Evolutionary conservation across 495 filamentous ascomycete genomes (phyloP).

Genomic region (Daldinia grandis): DNA sequence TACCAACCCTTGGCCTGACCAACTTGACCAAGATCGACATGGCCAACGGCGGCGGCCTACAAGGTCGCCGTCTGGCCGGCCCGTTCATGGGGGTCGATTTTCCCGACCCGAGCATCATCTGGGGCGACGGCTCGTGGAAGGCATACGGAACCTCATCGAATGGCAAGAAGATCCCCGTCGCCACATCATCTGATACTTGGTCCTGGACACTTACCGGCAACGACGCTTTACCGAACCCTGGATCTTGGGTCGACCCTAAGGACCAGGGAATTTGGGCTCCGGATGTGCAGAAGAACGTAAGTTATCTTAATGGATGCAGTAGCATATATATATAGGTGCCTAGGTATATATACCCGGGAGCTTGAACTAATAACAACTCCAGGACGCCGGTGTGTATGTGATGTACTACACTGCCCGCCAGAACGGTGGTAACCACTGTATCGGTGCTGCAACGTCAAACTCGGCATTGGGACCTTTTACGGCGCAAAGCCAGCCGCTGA

Average conservation of each 20-base stretch:
- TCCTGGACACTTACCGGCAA: slow-evolving; percentile 39
- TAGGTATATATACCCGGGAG: neutral
- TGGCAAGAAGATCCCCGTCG: slow-evolving; percentile 43
- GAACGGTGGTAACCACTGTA: slow-evolving; percentile 56
- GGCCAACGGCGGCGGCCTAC: slow-evolving; percentile 20
- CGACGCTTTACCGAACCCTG: slow-evolving; percentile 44
- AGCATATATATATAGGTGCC: neutral
- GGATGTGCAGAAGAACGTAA: slow-evolving; percentile 46
- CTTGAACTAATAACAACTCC: neutral
- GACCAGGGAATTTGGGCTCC: slow-evolving; percentile 44
- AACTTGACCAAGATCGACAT: slow-evolving; percentile 43
- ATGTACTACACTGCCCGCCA: slow-evolving; percentile 66
- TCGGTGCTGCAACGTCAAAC: slow-evolving; percentile 58
- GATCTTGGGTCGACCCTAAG: slow-evolving; percentile 41
- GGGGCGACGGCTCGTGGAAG: slow-evolving; percentile 45
- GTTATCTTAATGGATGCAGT: neutral
- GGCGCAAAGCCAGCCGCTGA: slow-evolving; percentile 50
- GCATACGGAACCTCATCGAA: slow-evolving; percentile 44
- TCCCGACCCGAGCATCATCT: slow-evolving; percentile 46
- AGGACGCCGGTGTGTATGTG: slow-evolving; percentile 58
- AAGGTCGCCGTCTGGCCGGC: slow-evolving; percentile 34
- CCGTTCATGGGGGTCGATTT: slow-evolving; percentile 44
- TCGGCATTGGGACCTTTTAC: slow-evolving; percentile 59
- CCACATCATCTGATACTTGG: slow-evolving; percentile 41
- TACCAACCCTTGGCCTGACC: slow-evolving; percentile 40